Percentiles rank a stretch among this genome's conserved stretches.
phyloP scores from a whole-genome alignment of 192 early-diverging fungal genomes.

The Linnemannia schmuckeri region DNA sequence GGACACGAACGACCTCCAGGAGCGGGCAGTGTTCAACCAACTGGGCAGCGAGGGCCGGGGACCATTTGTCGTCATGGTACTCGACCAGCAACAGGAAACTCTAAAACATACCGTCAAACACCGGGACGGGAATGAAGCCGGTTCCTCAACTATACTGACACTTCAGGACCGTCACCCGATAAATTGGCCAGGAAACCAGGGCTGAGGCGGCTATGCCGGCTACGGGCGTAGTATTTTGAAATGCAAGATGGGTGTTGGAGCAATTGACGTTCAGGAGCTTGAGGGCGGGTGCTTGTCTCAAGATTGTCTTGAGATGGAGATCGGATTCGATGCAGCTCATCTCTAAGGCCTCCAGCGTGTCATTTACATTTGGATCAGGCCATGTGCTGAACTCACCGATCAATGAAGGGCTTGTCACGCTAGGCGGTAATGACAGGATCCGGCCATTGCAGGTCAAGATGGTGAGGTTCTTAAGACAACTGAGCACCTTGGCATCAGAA shows the following conservation, averaged over 20 bases:
- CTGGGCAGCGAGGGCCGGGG: not conserved
- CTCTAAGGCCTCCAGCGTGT: not conserved
- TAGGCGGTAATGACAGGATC: not conserved
- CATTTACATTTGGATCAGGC: not conserved
- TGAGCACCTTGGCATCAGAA: no score
- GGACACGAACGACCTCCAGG: not conserved
- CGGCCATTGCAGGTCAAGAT: not conserved
- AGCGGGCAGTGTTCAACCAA: not conserved
- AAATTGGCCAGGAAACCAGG: not conserved
- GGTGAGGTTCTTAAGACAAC: not conserved
- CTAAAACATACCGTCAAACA: not conserved
- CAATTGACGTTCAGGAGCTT: not conserved
- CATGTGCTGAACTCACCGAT: not conserved
- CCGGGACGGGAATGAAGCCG: not conserved
- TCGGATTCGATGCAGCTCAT: not conserved
- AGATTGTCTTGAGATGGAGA: not conserved
- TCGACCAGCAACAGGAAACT: not conserved
- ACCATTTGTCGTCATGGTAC: not conserved
- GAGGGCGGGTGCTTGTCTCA: not conserved
- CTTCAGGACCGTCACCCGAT: not conserved
- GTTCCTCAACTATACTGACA: not conserved
- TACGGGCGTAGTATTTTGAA: not conserved
- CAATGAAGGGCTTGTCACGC: not conserved
- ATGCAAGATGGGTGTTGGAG: not conserved
- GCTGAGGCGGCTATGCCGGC: not conserved